Percentiles rank a stretch among this genome's conserved stretches.
phyloP scores from a whole-genome alignment of 306 rosid genomes.

The Sicyos edulis region DNA sequence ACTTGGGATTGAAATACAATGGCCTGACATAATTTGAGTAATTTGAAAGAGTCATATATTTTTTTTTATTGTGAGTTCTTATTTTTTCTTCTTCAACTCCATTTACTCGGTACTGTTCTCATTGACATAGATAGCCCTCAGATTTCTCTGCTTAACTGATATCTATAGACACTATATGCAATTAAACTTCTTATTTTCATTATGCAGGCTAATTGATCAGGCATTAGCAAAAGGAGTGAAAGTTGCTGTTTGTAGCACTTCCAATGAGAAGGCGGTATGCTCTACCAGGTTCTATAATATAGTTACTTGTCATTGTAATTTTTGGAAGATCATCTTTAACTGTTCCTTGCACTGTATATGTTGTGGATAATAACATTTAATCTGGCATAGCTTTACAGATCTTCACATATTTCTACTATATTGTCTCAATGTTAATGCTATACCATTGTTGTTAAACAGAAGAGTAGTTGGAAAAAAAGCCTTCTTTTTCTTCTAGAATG shows the following conservation, averaged over 20 bases:
- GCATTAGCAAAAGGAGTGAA: slow-evolving; percentile 80
- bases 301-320: slow-evolving; percentile 25
- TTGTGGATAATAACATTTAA: neutral
- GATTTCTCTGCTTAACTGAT: neutral
- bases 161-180: neutral
- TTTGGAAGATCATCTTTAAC: neutral
- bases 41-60: neutral
- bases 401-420: neutral
- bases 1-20: neutral
- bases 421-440: neutral
- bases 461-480: neutral
- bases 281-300: slow-evolving; percentile 36
- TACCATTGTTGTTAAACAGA: neutral
- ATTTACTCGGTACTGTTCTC: neutral
- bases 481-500: neutral
- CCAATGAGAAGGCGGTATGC: slow-evolving; percentile 99
- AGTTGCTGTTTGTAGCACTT: slow-evolving; percentile 97
- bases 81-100: neutral
- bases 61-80: neutral
- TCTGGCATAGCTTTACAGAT: neutral
- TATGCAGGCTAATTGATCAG: slow-evolving; percentile 78
- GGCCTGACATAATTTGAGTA: neutral
- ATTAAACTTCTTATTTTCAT: slow-evolving; percentile 6
- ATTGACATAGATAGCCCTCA: neutral
- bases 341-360: neutral